phyloP scores from a whole-genome alignment of 2,329 filamentous ascomycete genomes.

The Colletotrichum lentis region DNA sequence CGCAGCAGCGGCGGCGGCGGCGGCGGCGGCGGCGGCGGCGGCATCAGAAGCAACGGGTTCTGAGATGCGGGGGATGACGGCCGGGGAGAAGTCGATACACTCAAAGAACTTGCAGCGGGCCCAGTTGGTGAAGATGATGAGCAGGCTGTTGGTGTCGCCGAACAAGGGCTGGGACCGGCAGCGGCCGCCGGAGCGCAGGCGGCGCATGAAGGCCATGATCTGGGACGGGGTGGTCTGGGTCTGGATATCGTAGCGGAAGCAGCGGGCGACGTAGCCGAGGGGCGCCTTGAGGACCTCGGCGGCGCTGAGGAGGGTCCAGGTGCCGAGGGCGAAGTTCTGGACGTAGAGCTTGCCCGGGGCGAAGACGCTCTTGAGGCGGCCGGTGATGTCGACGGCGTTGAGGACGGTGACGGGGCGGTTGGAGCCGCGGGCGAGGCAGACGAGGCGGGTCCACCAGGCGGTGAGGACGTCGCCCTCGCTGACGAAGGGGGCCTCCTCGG shows the following conservation, averaged over 20 bases:
- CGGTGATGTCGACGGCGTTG: conserved; percentile 43
- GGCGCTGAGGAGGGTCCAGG: conserved; percentile 41
- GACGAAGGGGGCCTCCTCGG: conserved; percentile 47
- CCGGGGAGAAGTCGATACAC: conserved; percentile 49
- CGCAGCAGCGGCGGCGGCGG: too few relatives aligned
- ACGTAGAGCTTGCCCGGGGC: conserved; percentile 39
- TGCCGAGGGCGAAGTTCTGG: conserved; percentile 42
- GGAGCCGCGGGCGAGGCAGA: conserved; percentile 33
- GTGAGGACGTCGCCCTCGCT: conserved; percentile 57
- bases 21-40: not conserved
- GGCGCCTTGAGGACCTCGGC: conserved; percentile 39
- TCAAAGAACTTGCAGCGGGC: conserved; percentile 48
- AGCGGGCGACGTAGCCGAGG: conserved; percentile 44
- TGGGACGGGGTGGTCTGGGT: conserved; percentile 49
- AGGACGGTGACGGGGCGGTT: conserved; percentile 42
- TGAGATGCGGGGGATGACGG: conserved; percentile 38
- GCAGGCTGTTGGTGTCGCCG: conserved; percentile 45
- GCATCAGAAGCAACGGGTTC: not conserved
- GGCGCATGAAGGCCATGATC: conserved; percentile 44
- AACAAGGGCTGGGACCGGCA: conserved; percentile 42
- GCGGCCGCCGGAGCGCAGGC: conserved; percentile 38
- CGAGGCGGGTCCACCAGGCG: conserved; percentile 50
- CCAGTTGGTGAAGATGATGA: conserved; percentile 53
- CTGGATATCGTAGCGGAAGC: conserved; percentile 46
- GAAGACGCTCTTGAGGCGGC: conserved; percentile 40